These are phyloP conservation scores for Penicillium argentinense DNA, from an alignment of 495 filamentous ascomycete species.

Conservation along the genomic window DNA sequence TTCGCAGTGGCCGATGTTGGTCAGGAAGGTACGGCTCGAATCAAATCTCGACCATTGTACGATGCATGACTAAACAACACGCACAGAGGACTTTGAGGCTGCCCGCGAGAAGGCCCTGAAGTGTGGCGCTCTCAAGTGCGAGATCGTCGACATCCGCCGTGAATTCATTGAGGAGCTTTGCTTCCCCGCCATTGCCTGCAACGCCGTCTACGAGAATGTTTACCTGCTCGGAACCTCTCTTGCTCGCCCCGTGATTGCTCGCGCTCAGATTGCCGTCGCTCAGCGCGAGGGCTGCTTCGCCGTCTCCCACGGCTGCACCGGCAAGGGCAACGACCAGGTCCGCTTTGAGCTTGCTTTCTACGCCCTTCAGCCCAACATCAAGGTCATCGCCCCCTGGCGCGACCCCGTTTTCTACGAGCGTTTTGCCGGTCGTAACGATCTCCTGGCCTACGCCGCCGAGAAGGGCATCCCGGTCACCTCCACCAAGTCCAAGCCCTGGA, in stretches of 20 bases:
- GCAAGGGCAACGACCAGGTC: conserved; percentile 86
- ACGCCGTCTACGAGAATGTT: conserved; percentile 81
- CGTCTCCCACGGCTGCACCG: conserved; percentile 81
- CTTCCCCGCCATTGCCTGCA: conserved; percentile 80
- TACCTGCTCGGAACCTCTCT: conserved; percentile 80
- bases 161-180: conserved; percentile 86
- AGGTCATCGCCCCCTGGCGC: conserved; percentile 89
- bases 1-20: conserved; percentile 61
- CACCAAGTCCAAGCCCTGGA: conserved; percentile 85
- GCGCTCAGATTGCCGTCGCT: conserved; percentile 75
- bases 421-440: conserved; percentile 81
- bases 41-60: background rate
- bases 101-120: conserved; percentile 56
- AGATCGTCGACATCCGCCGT: conserved; percentile 54
- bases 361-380: conserved; percentile 72
- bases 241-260: conserved; percentile 86
- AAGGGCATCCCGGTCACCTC: conserved; percentile 82
- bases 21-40: conserved; percentile 45
- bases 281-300: conserved; percentile 45
- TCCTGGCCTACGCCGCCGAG: conserved; percentile 81
- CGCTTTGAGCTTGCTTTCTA: conserved; percentile 81
- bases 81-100: conserved; percentile 61
- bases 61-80: conserved; percentile 7
- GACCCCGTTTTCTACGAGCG: conserved; percentile 78
- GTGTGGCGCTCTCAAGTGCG: conserved; percentile 52